These are phyloP conservation scores for Epichloe festucae DNA, from an alignment of 2,329 filamentous ascomycete genomes.

Conservation along the genomic window DNA sequence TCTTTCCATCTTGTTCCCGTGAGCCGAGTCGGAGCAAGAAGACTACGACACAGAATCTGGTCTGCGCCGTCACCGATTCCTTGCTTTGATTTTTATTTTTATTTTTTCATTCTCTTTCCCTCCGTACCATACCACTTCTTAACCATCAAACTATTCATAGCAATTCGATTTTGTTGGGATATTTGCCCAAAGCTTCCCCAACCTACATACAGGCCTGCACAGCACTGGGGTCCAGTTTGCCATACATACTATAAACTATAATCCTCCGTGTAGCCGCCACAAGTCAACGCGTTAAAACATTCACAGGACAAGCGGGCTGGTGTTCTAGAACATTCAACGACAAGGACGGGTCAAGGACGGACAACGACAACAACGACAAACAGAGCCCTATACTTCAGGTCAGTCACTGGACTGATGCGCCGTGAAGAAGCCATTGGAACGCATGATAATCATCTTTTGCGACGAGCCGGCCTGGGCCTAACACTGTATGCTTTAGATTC, in stretches of 20 bases:
- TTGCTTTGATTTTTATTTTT: neutral
- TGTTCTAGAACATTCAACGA: no score
- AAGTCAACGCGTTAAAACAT: no score
- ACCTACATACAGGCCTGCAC: no score
- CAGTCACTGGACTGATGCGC: neutral
- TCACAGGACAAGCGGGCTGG: no score
- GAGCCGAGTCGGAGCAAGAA: neutral
- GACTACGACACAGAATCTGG: no score
- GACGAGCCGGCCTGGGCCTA: neutral
- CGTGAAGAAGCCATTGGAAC: neutral
- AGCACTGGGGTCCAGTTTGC: no score
- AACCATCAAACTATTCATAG: neutral
- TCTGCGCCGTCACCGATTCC: neutral
- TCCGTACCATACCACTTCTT: neutral
- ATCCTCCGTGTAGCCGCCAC: no score
- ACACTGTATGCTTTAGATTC: neutral
- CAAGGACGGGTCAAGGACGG: no score
- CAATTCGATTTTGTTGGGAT: neutral
- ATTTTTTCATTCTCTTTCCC: neutral
- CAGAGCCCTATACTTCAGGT: neutral
- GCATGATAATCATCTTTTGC: neutral
- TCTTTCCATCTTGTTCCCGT: slow-evolving; percentile 1
- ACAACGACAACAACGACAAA: no score
- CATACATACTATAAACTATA: no score
- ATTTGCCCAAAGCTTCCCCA: neutral